phyloP scores from a whole-genome alignment of 2,329 filamentous ascomycete species.

The Aspergillus sp. region DNA sequence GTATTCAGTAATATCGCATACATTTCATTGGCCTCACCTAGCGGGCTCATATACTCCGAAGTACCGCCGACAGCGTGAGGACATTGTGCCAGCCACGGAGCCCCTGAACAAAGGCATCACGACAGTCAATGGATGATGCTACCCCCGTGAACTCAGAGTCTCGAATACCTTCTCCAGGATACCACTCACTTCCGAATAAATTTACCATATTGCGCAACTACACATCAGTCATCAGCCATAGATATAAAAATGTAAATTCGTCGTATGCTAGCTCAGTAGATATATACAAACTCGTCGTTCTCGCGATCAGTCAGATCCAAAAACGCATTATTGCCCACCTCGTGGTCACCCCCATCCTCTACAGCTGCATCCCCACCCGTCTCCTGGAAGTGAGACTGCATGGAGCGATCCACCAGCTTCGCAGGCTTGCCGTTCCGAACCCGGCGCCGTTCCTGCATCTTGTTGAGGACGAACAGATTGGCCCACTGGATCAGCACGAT shows the following conservation, averaged over 20 bases:
- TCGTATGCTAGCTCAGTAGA: slow-evolving; percentile 43
- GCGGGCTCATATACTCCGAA: too few species aligned
- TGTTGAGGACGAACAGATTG: slow-evolving; percentile 55
- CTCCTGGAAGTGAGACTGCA: slow-evolving; percentile 53
- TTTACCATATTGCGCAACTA: too few species aligned
- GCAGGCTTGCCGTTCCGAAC: slow-evolving; percentile 61
- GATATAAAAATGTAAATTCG: neutral
- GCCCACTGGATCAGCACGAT: slow-evolving; percentile 54
- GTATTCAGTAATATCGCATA: too few species aligned
- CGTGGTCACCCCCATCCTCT: slow-evolving; percentile 14
- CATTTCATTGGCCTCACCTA: too few species aligned
- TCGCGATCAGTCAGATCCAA: slow-evolving; percentile 62
- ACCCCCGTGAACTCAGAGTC: too few species aligned
- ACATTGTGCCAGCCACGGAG: too few species aligned
- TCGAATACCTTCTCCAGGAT: too few species aligned
- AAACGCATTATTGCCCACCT: slow-evolving; percentile 51
- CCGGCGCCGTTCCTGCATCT: slow-evolving; percentile 53
- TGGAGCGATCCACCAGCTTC: slow-evolving; percentile 58
- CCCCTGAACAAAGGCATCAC: too few species aligned
- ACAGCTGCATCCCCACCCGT: slow-evolving; percentile 12
- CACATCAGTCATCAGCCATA: neutral
- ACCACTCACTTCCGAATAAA: too few species aligned
- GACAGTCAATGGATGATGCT: too few species aligned
- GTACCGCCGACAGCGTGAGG: too few species aligned
- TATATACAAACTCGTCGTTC: slow-evolving; percentile 68